These are phyloP conservation scores for Leptographium wingfieldii DNA, from an alignment of 2,329 filamentous ascomycete species.

Conservation along the genomic window DNA sequence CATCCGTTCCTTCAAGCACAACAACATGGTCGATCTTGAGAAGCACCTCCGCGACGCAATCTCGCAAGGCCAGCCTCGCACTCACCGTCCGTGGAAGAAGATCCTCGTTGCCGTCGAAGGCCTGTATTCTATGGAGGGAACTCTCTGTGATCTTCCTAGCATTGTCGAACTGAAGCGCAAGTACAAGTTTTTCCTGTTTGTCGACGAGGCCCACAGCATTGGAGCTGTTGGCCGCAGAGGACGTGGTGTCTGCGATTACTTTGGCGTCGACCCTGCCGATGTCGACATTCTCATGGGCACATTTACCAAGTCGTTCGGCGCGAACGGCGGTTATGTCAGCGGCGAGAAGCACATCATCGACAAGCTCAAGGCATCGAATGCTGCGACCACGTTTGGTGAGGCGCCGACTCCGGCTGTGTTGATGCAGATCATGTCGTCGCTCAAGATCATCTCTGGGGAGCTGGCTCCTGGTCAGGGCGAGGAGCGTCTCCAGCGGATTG, in stretches of 20 bases:
- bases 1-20: conserved; percentile 95
- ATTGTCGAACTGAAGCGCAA: conserved; percentile 77
- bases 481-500: conserved; percentile 87
- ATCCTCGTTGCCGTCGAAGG: conserved; percentile 93
- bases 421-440: conserved; percentile 76
- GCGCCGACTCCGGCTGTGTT: conserved; percentile 78
- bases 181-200: conserved; percentile 94
- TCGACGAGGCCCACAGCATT: conserved; percentile 94
- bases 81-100: conserved; percentile 99
- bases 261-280: conserved; percentile 73
- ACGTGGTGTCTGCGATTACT: conserved; percentile 94
- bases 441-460: conserved; percentile 83
- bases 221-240: conserved; percentile 82
- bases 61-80: conserved; percentile 90
- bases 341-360: conserved; percentile 85
- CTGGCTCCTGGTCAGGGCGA: conserved; percentile 82
- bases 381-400: conserved; percentile 77
- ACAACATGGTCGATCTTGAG: conserved; percentile 84
- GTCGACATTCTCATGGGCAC: conserved; percentile 98
- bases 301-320: conserved; percentile 94
- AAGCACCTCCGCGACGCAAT: conserved; percentile 79
- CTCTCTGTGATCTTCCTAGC: conserved; percentile 94
- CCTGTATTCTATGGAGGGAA: conserved; percentile 98
- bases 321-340: conserved; percentile 91
- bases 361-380: conserved; percentile 76